phyloP scores from a whole-genome alignment of 805 yeast genomes.

The Monosporozyma yasuniensis region DNA sequence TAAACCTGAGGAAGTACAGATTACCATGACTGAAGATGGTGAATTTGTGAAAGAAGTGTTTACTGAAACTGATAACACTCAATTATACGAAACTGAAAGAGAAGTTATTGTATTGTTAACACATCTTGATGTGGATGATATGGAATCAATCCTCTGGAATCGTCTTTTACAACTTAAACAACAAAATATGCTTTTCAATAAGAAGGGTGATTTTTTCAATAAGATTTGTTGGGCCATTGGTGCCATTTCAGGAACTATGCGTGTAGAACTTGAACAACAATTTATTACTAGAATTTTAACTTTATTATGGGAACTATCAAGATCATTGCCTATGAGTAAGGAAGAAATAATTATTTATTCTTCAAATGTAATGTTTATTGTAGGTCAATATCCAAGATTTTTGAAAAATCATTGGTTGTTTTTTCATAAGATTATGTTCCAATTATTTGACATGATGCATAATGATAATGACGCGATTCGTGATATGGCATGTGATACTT shows the following conservation, averaged over 20 bases:
- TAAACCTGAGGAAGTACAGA: conserved; percentile 91
- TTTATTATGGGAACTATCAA: conserved; percentile 78
- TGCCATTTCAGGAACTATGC: conserved; percentile 96
- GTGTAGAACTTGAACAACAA: conserved; percentile 89
- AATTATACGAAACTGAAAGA: conserved; percentile 85
- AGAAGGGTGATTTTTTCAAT: conserved; percentile 73
- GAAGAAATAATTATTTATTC: conserved; percentile 97
- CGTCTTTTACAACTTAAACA: conserved; percentile 86
- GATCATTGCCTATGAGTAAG: conserved; percentile 89
- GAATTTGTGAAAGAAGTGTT: conserved; percentile 94
- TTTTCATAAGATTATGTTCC: conserved; percentile 84
- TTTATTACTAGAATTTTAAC: conserved; percentile 78
- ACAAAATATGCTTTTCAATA: conserved; percentile 72
- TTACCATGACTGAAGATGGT: conserved; percentile 96
- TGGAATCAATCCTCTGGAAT: conserved; percentile 77
- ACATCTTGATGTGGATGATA: conserved; percentile 86
- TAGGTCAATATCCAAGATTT: conserved; percentile 95
- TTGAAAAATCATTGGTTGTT: conserved; percentile 96
- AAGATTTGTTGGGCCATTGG: conserved; percentile 99
- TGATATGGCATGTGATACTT: conserved; percentile 99
- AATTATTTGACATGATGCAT: conserved; percentile 95
- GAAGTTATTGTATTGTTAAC: conserved; percentile 90
- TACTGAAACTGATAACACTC: conserved; percentile 89
- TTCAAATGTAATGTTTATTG: conserved; percentile 96
- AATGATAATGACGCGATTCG: conserved; percentile 98